Evolutionary conservation across 345 rosid species (phyloP).

Genomic region (Chamaenerion angustifolium): DNA sequence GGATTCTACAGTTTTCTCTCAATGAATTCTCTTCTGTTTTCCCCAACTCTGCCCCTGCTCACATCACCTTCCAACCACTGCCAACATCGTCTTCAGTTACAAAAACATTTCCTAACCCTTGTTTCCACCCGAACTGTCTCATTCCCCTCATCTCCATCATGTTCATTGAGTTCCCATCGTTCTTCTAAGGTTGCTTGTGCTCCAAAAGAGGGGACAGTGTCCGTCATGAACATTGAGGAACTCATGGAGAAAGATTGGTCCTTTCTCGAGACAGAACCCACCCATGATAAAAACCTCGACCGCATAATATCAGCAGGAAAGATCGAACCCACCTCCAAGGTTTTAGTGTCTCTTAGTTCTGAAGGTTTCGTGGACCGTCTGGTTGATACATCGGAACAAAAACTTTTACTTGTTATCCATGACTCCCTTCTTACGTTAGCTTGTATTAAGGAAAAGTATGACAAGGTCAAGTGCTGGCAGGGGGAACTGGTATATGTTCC

Average conservation of each 20-base stretch:
- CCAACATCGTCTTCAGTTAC: conserved; percentile 5
- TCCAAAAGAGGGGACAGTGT: conserved; percentile 36
- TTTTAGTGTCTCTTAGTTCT: conserved; percentile 60
- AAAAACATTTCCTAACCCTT: conserved; percentile 3
- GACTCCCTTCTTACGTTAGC: conserved; percentile 77
- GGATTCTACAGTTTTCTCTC: conserved; percentile 4
- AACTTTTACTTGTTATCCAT: conserved; percentile 59
- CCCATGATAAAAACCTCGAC: conserved; percentile 25
- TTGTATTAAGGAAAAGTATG: conserved; percentile 62
- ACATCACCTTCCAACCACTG: conserved; percentile 9
- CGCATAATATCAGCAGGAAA: conserved; percentile 55
- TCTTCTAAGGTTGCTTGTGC: conserved; percentile 13
- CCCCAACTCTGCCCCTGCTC: conserved; percentile 11
- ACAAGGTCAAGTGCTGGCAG: conserved; percentile 87
- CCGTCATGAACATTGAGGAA: conserved; percentile 39
- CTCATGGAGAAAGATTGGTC: conserved; percentile 81
- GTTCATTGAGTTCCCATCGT: background rate
- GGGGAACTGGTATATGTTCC: conserved; percentile 74
- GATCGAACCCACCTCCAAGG: conserved; percentile 42
- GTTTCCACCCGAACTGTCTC: conserved; percentile 8
- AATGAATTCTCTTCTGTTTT: conserved; percentile 25
- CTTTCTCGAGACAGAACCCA: conserved; percentile 45
- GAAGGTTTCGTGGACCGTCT: conserved; percentile 56
- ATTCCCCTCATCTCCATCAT: conserved; percentile 5
- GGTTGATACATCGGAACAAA: conserved; percentile 36